These are phyloP conservation scores for Santalum album DNA, from an alignment of 164 flowering plant genomes.

Conservation along the genomic window DNA sequence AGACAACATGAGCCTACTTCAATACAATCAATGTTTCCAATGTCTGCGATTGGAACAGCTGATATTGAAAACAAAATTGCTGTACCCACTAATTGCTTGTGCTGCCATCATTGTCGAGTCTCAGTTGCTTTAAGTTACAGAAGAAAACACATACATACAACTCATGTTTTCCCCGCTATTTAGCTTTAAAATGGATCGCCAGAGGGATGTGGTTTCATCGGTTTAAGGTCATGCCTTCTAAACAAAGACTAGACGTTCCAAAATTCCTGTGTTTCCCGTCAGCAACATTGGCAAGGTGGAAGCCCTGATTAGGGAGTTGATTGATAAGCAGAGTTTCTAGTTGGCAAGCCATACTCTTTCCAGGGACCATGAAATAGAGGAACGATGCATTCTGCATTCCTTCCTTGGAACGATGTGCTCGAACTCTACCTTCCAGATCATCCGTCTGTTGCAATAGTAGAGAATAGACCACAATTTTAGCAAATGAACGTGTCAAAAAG, in stretches of 20 bases:
- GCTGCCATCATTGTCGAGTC: no score
- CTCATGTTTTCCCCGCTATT: background rate
- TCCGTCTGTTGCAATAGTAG: slow-evolving; percentile 52
- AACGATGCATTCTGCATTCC: slow-evolving; percentile 61
- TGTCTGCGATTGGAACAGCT: no score
- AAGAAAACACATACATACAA: no score
- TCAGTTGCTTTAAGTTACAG: no score
- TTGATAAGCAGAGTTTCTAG: slow-evolving; percentile 87
- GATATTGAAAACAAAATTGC: no score
- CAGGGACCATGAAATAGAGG: slow-evolving; percentile 66
- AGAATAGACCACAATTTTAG: background rate
- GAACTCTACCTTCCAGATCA: slow-evolving; percentile 80
- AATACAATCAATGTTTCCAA: no score
- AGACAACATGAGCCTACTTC: no score
- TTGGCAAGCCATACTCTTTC: slow-evolving; percentile 87
- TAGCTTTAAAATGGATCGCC: background rate
- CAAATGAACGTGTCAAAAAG: background rate
- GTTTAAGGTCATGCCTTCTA: slow-evolving; percentile 24
- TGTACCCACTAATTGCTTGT: no score
- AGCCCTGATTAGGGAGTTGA: slow-evolving; percentile 69
- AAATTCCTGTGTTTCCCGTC: slow-evolving; percentile 95
- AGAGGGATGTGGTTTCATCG: slow-evolving; percentile 9
- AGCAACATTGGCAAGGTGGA: slow-evolving; percentile 59
- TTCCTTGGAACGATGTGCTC: slow-evolving; percentile 66
- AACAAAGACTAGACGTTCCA: slow-evolving; percentile 42